These are phyloP conservation scores for Corylus americana DNA, from an alignment of 306 rosid species.

Conservation along the genomic window DNA sequence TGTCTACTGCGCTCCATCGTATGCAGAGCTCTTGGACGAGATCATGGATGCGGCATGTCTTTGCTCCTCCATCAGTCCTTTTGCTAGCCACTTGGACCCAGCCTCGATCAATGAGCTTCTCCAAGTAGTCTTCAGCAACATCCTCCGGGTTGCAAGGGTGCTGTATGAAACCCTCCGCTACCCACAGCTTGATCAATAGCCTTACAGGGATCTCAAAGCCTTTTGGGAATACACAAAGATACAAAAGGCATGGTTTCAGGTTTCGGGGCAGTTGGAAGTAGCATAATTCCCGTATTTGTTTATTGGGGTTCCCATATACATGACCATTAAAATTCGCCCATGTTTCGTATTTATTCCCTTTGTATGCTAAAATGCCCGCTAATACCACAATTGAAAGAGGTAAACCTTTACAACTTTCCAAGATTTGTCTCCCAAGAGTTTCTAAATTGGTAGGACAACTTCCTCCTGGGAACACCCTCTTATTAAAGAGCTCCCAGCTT, in stretches of 20 bases:
- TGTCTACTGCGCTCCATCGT: neutral
- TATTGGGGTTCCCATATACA: constrained; percentile 3
- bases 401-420: neutral
- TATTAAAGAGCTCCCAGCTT: constrained; percentile 37
- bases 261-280: constrained; percentile 7
- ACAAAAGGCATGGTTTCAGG: constrained; percentile 29
- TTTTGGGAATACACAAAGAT: constrained; percentile 30
- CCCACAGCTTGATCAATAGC: constrained; percentile 6
- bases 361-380: neutral
- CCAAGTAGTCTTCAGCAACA: constrained; percentile 4
- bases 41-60: constrained; percentile 6
- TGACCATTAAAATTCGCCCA: constrained; percentile 22
- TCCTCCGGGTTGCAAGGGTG: neutral
- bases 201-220: constrained; percentile 22
- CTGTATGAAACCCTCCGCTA: constrained; percentile 17
- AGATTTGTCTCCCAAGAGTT: neutral
- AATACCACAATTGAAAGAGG: neutral
- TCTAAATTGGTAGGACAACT: neutral
- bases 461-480: neutral
- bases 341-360: neutral
- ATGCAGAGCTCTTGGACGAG: neutral
- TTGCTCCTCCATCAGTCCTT: constrained; percentile 14
- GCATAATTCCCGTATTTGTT: neutral
- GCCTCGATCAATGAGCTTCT: constrained; percentile 1
- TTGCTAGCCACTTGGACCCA: neutral